Conservation (phyloP, 2,329 filamentous ascomycete genomes). For the Davidsoniella neocaledoniae region DNA sequence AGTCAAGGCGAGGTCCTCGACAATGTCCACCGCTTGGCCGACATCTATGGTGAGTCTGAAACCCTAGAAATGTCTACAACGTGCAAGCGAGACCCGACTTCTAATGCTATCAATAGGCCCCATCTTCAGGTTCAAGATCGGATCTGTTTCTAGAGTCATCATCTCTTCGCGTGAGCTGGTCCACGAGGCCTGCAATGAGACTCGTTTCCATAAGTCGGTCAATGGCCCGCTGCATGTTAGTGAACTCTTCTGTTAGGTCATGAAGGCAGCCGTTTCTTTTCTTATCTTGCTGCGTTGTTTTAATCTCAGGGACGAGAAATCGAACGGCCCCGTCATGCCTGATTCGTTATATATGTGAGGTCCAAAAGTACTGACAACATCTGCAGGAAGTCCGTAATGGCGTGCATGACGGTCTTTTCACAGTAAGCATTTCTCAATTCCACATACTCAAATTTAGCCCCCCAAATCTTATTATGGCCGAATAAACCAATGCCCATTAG, state of each 20-base stretch:
- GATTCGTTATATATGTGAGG: not conserved
- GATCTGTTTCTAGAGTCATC: slow-evolving; percentile 31
- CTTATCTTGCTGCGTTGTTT: not conserved
- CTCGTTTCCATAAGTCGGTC: slow-evolving; percentile 44
- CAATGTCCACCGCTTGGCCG: slow-evolving; percentile 39
- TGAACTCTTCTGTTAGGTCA: not conserved
- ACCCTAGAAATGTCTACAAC: too few species aligned
- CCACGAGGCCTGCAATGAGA: slow-evolving; percentile 48
- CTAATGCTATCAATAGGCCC: slow-evolving; percentile 25
- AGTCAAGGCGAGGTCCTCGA: slow-evolving; percentile 38
- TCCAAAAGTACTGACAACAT: slow-evolving; percentile 1
- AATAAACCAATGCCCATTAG: too few species aligned
- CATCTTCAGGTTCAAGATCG: slow-evolving; percentile 40
- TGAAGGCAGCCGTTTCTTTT: slow-evolving; percentile 6
- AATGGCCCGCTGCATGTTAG: slow-evolving; percentile 27
- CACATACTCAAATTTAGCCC: not conserved
- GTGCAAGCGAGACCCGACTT: not conserved
- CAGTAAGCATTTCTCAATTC: slow-evolving; percentile 22
- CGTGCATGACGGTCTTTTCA: slow-evolving; percentile 50
- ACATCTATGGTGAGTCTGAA: slow-evolving; percentile 41
- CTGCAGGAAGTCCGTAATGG: slow-evolving; percentile 38
- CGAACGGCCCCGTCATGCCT: too few species aligned
- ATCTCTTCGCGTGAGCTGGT: slow-evolving; percentile 37
- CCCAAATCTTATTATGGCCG: slow-evolving; percentile 3
- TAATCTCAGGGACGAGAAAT: not conserved